Evolutionary conservation across 345 rosid species (phyloP), one percentile per base, ranked within the genome.

Genomic region (Lenwebbia sp.): DNA sequence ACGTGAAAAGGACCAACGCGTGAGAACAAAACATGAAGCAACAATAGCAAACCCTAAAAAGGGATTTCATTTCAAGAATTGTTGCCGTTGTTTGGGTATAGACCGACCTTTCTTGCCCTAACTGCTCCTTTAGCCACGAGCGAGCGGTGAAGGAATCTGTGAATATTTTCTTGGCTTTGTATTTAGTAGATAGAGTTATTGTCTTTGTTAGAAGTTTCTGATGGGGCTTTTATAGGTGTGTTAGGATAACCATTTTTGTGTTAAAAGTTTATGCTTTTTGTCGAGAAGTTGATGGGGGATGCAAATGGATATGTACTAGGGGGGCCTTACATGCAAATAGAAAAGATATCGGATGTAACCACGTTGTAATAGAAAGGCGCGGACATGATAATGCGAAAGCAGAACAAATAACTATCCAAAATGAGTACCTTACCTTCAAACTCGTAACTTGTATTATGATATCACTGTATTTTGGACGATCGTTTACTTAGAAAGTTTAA

Each of bases 1-100:
- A 85, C 23, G 25, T 85, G 87, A 85, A 85, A 82, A 78, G 51
- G 87, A 54, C 87, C 81, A 85, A 85, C 74, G 55, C 23, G 84
- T 85, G n/a, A 54, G 53, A 76, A 85, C 84, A 85, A 84, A 55
- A 83, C 85, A 83, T 2, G 70, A 44, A 53, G 28, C 23, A 85
- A 76, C 49, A 78, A 70, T 4, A 7, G 13, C 26, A 83, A 83
- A 83, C 58, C 37, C 84, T 40, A n/a, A 54, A 53, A 37, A 83
- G 84, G 84, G 44, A 44, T 33, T 70, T 70, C 78, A 19, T 70
- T 70, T 70, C 78, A 33, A 33, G 78, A 70, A 70, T 70, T 70
- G 14, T 70, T 37, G 81, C 81, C 10, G 81, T 37, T 37, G 81
- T 70, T 70, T 37, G 81, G 81, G 81, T 37, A 37, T 70, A 70